These are phyloP conservation scores for Elongisporangium undulatum DNA, from an alignment of 352 stramenopile genomes.

Conservation along the genomic window DNA sequence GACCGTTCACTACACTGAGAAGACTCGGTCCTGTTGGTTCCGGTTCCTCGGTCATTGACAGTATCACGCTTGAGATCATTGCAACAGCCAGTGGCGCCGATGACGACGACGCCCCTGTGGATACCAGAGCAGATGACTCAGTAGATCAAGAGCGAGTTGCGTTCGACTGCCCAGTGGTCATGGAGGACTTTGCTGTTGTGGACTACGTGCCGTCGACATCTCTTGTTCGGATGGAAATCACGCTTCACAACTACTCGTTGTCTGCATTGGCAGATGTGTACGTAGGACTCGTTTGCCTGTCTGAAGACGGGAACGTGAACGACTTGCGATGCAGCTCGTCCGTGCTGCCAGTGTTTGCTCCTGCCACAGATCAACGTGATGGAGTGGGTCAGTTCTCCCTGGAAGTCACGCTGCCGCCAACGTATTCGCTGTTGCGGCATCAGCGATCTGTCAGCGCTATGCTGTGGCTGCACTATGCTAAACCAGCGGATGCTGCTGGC, in stretches of 20 bases:
- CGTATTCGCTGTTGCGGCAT: conserved; percentile 3
- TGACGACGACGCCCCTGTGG: not conserved
- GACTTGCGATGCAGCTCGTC: conserved; percentile 18
- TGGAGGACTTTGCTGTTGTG: conserved; percentile 28
- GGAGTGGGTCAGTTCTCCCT: conserved; percentile 5
- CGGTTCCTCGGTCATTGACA: not conserved
- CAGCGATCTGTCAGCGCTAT: conserved; percentile 1
- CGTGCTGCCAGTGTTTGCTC: conserved; percentile 13
- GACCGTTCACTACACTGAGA: not conserved
- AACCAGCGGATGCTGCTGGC: not conserved
- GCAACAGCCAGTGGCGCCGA: not conserved
- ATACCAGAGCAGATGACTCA: not conserved
- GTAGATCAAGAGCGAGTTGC: not conserved
- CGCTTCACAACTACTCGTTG: conserved; percentile 20
- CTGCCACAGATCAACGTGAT: not conserved
- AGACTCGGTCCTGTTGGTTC: not conserved
- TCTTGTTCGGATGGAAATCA: conserved; percentile 22
- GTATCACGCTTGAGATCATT: not conserved
- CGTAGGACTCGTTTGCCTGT: conserved; percentile 12
- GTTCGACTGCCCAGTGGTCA: conserved; percentile 13
- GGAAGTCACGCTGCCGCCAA: conserved; percentile 2
- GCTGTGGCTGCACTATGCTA: conserved; percentile 14
- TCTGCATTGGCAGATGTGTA: conserved; percentile 17
- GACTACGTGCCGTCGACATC: conserved; percentile 33
- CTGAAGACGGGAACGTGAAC: not conserved